A percentile compares a stretch with the other conserved stretches of the same genome.
Conservation (phyloP, 2,329 filamentous ascomycete species). For the Fusarium solani-melongenae region DNA sequence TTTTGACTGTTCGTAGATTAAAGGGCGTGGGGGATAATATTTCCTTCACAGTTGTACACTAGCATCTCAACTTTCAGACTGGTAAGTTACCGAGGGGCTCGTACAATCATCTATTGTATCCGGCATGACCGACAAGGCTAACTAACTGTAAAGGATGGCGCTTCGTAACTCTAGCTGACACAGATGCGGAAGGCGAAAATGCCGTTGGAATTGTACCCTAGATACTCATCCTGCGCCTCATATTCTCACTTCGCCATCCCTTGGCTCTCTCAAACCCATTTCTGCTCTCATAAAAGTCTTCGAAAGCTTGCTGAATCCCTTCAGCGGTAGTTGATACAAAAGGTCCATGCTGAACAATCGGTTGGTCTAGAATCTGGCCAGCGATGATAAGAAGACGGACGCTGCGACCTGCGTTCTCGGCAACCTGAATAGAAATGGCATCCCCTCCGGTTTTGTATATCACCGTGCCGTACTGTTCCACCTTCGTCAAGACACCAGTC, state of each 20-base stretch:
- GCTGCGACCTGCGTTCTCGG: not conserved
- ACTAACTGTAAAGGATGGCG: too few species aligned
- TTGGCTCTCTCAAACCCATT: slow-evolving; percentile 9
- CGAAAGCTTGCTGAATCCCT: slow-evolving; percentile 3
- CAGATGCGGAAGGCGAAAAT: too few species aligned
- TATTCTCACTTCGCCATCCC: not conserved
- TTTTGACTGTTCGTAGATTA: too few species aligned
- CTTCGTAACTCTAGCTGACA: too few species aligned
- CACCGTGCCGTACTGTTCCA: not conserved
- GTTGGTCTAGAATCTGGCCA: slow-evolving; percentile 1
- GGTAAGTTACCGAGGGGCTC: too few species aligned
- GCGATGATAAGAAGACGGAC: slow-evolving; percentile 2
- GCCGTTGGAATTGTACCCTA: not conserved
- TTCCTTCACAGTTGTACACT: too few species aligned
- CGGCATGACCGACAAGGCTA: too few species aligned
- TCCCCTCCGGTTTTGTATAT: not conserved
- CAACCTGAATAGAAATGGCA: not conserved
- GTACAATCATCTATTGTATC: too few species aligned
- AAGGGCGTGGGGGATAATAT: too few species aligned
- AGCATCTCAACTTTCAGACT: too few species aligned
- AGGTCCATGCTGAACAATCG: slow-evolving; percentile 7
- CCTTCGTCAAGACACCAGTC: not conserved
- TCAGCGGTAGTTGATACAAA: slow-evolving; percentile 1
- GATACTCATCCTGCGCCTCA: not conserved
- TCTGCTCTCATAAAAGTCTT: slow-evolving; percentile 2